phyloP scores from a whole-genome alignment of 2,329 filamentous ascomycete species.

The Colletotrichum musae region DNA sequence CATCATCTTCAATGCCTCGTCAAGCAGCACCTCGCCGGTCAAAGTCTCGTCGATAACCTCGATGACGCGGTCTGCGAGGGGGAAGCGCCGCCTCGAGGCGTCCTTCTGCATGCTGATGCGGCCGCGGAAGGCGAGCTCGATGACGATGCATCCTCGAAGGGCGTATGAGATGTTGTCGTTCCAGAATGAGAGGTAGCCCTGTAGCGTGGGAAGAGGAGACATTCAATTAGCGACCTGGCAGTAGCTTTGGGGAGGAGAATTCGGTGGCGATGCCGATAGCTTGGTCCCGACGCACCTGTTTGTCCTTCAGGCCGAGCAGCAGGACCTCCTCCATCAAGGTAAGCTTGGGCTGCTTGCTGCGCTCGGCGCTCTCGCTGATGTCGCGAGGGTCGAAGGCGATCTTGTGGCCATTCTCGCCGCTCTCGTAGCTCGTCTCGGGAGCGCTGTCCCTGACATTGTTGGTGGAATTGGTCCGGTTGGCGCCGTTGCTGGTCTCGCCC shows the following conservation, averaged over 20 bases:
- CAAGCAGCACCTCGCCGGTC: constrained; percentile 95
- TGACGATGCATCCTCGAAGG: constrained; percentile 96
- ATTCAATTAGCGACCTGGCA: constrained; percentile 14
- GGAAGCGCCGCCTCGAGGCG: constrained; percentile 90
- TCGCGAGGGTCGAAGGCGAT: constrained; percentile 98
- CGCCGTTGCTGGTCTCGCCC: constrained; percentile 63
- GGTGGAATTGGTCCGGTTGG: constrained; percentile 72
- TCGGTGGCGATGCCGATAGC: constrained; percentile 9
- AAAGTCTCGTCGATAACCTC: constrained; percentile 97
- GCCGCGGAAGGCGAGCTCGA: constrained; percentile 95
- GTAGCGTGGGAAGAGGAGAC: constrained; percentile 29
- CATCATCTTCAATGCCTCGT: constrained; percentile 99
- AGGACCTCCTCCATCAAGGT: constrained; percentile 99
- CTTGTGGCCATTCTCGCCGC: constrained; percentile 95
- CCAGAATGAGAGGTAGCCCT: constrained; percentile 99
- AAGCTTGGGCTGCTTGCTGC: constrained; percentile 97
- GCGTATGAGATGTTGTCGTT: constrained; percentile 99
- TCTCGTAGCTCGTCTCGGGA: constrained; percentile 90
- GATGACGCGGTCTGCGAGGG: constrained; percentile 91
- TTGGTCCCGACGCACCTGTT: constrained; percentile 79
- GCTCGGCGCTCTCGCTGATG: constrained; percentile 95
- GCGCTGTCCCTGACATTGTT: constrained; percentile 67
- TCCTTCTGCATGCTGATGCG: constrained; percentile 99
- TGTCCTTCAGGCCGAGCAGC: constrained; percentile 96
- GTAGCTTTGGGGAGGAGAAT: background rate